These are phyloP conservation scores for Borovskyia barvae DNA, from an alignment of 208 protist genomes.

Conservation along the genomic window DNA sequence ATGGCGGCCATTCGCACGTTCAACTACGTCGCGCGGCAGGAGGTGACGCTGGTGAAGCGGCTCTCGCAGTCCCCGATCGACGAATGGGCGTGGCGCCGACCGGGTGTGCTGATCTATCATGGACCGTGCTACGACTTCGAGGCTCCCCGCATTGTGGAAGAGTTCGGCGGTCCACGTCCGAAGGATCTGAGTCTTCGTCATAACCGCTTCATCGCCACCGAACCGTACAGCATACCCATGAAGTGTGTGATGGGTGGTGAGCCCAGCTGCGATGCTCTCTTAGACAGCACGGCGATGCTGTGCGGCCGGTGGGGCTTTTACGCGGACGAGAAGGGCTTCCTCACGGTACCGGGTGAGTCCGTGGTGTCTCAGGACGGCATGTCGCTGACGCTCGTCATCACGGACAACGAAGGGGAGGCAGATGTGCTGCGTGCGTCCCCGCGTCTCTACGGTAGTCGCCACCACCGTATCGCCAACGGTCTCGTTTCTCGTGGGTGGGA, in stretches of 20 bases:
- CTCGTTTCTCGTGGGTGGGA: conserved; percentile 78
- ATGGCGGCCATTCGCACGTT: conserved; percentile 80
- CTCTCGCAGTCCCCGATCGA: conserved; percentile 81
- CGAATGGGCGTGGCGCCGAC: conserved; percentile 87
- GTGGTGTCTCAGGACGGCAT: conserved; percentile 54
- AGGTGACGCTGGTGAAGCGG: conserved; percentile 86
- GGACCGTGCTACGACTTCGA: conserved; percentile 86
- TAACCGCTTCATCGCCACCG: conserved; percentile 76
- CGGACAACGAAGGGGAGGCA: conserved; percentile 32
- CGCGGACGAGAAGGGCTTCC: conserved; percentile 78
- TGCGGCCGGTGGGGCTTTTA: conserved; percentile 90
- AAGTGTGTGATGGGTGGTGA: conserved; percentile 81
- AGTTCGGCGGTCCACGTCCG: conserved; percentile 88
- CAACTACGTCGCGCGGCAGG: conserved; percentile 83
- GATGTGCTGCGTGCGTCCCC: conserved; percentile 68
- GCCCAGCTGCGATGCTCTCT: conserved; percentile 71
- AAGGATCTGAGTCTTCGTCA: conserved; percentile 70
- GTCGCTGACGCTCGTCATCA: conserved; percentile 63
- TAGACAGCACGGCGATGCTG: conserved; percentile 74
- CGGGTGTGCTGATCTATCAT: conserved; percentile 84
- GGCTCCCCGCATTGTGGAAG: conserved; percentile 84
- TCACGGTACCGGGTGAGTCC: conserved; percentile 75
- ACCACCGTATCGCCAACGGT: conserved; percentile 77
- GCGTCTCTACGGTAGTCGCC: conserved; percentile 72
- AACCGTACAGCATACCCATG: conserved; percentile 91